Conservation (phyloP, 257 asterid genomes). For the Nicotiana undulata region DNA sequence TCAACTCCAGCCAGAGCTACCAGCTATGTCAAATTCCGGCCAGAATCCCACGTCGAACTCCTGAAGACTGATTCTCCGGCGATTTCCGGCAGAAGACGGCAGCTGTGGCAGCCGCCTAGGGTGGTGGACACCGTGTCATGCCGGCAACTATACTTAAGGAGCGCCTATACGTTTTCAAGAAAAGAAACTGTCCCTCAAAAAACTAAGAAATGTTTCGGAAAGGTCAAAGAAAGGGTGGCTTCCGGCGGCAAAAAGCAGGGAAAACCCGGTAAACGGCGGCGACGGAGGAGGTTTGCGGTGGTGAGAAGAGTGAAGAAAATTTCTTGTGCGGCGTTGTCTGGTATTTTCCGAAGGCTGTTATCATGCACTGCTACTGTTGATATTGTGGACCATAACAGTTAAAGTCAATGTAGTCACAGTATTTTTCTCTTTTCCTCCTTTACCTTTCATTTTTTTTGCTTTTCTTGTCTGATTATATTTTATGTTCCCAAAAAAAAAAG, state of each 20-base stretch:
- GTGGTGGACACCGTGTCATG: conserved; percentile 56
- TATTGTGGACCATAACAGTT: conserved; percentile 26
- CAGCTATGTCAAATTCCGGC: too few species aligned
- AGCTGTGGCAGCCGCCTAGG: conserved; percentile 23
- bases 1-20: conserved; percentile 35
- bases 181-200: conserved; percentile 50
- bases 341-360: conserved; percentile 44
- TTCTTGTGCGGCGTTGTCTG: conserved; percentile 33
- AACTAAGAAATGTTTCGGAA: conserved; percentile 47
- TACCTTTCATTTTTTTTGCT: neutral
- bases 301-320: conserved; percentile 36
- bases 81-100: conserved; percentile 27
- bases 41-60: conserved; percentile 30
- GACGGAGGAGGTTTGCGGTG: neutral
- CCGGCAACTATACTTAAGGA: conserved; percentile 51
- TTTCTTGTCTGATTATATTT: neutral
- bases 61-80: neutral
- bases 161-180: conserved; percentile 57
- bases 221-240: conserved; percentile 35
- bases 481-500: neutral
- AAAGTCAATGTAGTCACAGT: neutral
- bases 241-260: conserved; percentile 14
- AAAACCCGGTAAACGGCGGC: conserved; percentile 7
- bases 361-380: conserved; percentile 45
- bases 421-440: neutral